Percentiles rank a stretch among this genome's conserved stretches.
Evolutionary conservation across 805 yeast genomes (phyloP).

Genomic region (Babjeviella inositovora): DNA sequence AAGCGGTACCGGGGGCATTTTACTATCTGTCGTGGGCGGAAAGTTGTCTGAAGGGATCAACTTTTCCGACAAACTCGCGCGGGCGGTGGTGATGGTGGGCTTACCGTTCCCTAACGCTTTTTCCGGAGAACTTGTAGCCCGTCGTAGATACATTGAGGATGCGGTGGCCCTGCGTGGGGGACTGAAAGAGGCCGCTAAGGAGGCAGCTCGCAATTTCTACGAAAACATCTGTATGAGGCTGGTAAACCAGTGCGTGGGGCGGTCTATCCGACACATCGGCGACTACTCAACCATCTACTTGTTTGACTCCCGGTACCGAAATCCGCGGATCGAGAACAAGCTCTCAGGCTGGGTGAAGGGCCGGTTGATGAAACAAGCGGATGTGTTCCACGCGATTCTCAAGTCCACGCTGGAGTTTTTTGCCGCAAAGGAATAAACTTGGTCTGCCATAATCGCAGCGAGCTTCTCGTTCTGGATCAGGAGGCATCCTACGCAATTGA

Average conservation of each 20-base stretch:
- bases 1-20: conserved; percentile 35
- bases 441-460: too few relatives aligned
- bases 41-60: conserved; percentile 88
- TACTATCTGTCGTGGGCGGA: conserved; percentile 86
- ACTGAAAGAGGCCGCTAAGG: conserved; percentile 23
- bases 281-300: conserved; percentile 71
- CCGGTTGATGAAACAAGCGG: too few relatives aligned
- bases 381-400: too few relatives aligned
- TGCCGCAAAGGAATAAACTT: too few relatives aligned
- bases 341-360: conserved; percentile 58
- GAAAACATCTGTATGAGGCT: conserved; percentile 85
- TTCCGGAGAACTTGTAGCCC: conserved; percentile 71
- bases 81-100: conserved; percentile 79
- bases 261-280: conserved; percentile 71
- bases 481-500: too few relatives aligned
- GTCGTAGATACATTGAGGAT: conserved; percentile 43
- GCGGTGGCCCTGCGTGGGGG: conserved; percentile 31
- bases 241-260: conserved; percentile 82
- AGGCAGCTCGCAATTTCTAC: conserved; percentile 38
- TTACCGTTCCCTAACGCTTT: conserved; percentile 77
- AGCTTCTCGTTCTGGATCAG: too few relatives aligned
- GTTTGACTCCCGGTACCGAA: conserved; percentile 46
- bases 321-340: conserved; percentile 30
- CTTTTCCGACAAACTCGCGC: conserved; percentile 74
- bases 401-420: too few relatives aligned